These are phyloP conservation scores for Metschnikowia drakensbergensis DNA, from an alignment of 805 yeast genomes.

Conservation along the genomic window DNA sequence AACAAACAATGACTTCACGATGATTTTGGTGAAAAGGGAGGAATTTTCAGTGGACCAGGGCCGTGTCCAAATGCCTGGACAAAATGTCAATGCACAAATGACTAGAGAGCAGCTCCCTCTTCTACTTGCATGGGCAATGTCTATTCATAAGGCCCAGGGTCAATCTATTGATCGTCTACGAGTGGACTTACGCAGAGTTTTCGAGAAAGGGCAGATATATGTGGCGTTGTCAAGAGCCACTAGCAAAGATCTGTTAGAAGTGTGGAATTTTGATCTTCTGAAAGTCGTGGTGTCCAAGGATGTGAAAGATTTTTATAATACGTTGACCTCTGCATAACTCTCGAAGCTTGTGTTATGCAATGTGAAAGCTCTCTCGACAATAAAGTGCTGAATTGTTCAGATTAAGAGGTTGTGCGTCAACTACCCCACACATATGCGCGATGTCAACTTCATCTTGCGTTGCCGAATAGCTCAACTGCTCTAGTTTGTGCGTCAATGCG, in stretches of 20 bases:
- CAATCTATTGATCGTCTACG: conserved; percentile 73
- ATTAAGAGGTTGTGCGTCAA: no score
- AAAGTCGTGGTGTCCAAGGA: conserved; percentile 67
- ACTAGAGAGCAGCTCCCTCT: conserved; percentile 64
- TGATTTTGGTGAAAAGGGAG: conserved; percentile 29
- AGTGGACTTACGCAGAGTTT: conserved; percentile 71
- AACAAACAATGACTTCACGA: conserved; percentile 28
- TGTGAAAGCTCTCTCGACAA: no score
- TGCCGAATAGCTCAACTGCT: conserved; percentile 4
- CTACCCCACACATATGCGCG: no score
- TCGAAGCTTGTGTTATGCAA: background rate
- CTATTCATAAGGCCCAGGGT: conserved; percentile 95
- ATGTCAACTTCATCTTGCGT: no score
- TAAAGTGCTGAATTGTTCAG: no score
- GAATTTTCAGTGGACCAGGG: conserved; percentile 32
- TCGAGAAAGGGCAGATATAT: conserved; percentile 93
- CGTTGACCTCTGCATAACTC: conserved; percentile 24
- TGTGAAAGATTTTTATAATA: conserved; percentile 67
- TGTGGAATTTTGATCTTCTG: conserved; percentile 60
- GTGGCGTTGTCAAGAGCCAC: conserved; percentile 93
- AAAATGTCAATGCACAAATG: conserved; percentile 3
- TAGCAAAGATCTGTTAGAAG: conserved; percentile 76
- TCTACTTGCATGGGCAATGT: conserved; percentile 93
- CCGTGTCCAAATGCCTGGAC: conserved; percentile 17
- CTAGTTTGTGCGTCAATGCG: conserved; percentile 12